These are phyloP conservation scores for Coccomyxa subellipsoidea DNA, from an alignment of 163 green algal species.

Conservation along the genomic window DNA sequence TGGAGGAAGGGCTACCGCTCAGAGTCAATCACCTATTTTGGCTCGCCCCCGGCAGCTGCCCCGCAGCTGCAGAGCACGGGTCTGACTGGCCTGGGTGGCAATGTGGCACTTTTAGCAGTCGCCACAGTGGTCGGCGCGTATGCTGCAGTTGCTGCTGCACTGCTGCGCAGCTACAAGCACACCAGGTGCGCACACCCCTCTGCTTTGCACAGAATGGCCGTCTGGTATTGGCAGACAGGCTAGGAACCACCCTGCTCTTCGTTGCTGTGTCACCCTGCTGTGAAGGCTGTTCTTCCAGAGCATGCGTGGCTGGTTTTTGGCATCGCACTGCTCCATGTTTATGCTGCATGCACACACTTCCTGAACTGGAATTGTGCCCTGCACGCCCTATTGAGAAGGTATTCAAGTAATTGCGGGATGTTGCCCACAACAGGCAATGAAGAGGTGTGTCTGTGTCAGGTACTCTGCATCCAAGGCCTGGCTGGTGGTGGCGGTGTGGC, in stretches of 20 bases:
- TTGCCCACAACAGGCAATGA: background rate
- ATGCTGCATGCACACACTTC: no score
- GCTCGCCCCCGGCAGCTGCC: background rate
- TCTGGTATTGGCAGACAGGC: no score
- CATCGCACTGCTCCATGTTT: no score
- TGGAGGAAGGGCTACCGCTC: background rate
- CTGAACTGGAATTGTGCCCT: no score
- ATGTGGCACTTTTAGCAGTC: background rate
- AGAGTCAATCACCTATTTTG: slow-evolving; percentile 6
- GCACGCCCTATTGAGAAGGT: no score
- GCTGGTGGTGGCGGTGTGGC: background rate
- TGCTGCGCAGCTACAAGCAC: background rate
- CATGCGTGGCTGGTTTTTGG: no score
- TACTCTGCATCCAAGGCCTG: background rate
- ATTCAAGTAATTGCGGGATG: no score
- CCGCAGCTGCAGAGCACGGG: background rate
- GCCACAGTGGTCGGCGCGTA: background rate
- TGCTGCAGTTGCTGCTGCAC: background rate
- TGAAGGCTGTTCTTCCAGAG: no score
- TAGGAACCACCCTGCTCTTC: no score
- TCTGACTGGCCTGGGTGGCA: background rate
- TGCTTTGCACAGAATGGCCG: no score
- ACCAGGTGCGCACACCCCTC: background rate
- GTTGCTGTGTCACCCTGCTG: no score
- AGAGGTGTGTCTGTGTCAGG: no score